A percentile compares a stretch with the other conserved stretches of the same genome.
These are phyloP conservation scores for Cryptosporidium tyzzeri DNA, from an alignment of 169 alveolate species.

Conservation along the genomic window DNA sequence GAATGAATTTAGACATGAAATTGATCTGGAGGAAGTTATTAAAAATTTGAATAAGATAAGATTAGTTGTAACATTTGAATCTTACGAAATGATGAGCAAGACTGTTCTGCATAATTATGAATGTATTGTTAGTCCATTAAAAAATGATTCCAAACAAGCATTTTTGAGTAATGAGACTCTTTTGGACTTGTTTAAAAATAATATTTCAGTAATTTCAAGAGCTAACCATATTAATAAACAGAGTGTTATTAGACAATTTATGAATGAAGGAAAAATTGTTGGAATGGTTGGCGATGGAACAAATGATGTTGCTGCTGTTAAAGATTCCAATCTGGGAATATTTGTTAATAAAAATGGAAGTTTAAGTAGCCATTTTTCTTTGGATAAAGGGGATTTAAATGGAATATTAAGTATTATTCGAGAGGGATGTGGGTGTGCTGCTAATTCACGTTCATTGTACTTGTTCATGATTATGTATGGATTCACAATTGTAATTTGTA, in stretches of 20 bases:
- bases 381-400: background rate
- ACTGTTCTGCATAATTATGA: background rate
- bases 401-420: constrained; percentile 27
- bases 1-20: constrained; percentile 19
- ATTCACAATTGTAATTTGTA: constrained; percentile 31
- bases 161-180: background rate
- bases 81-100: constrained; percentile 19
- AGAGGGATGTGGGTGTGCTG: constrained; percentile 47
- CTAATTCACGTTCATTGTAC: constrained; percentile 42
- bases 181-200: constrained; percentile 4
- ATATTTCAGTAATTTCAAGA: constrained; percentile 29
- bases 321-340: constrained; percentile 43
- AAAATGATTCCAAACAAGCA: background rate
- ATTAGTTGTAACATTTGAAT: constrained; percentile 34
- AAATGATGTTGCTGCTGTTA: constrained; percentile 66
- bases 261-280: constrained; percentile 19
- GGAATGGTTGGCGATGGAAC: constrained; percentile 71
- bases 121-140: background rate
- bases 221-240: constrained; percentile 39
- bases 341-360: background rate
- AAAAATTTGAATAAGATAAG: background rate
- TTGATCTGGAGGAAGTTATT: constrained; percentile 5
- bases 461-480: constrained; percentile 65
- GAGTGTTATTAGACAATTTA: constrained; percentile 32
- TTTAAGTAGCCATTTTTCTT: constrained; percentile 14